Conservation (phyloP, 1,284 basidiomycete genomes). For the Austropuccinia psidii region DNA sequence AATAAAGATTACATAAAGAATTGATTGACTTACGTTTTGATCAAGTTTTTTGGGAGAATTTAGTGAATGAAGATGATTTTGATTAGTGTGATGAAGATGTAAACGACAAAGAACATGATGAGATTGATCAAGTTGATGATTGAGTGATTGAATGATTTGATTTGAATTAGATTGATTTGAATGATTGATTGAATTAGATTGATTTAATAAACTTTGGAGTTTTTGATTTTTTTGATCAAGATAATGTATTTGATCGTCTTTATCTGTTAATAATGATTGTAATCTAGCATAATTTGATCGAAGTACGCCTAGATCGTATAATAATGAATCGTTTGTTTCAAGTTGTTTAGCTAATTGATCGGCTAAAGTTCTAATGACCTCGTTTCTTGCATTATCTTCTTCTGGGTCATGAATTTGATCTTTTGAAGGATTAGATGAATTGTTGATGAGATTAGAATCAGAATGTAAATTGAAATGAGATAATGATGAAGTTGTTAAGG, state of each 20-base stretch:
- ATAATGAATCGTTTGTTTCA: constrained; percentile 3
- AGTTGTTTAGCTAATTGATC: constrained; percentile 12
- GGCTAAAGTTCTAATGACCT: constrained; percentile 12
- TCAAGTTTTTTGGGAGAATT: background rate
- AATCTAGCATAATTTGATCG: constrained; percentile 9
- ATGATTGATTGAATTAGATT: background rate
- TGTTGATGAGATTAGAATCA: too few relatives aligned
- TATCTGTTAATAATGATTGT: background rate
- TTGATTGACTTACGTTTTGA: background rate
- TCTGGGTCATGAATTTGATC: background rate
- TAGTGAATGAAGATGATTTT: background rate
- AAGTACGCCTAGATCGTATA: background rate
- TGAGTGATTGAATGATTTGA: background rate
- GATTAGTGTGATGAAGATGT: background rate
- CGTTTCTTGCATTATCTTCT: constrained; percentile 3
- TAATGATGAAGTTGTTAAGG: too few relatives aligned
- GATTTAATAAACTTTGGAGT: background rate
- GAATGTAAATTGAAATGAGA: too few relatives aligned
- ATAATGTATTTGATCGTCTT: constrained; percentile 8
- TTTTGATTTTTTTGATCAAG: background rate
- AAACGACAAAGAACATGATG: background rate
- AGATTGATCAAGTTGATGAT: background rate
- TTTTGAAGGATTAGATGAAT: background rate
- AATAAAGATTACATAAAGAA: background rate
- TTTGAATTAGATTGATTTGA: background rate